Percentiles rank a stretch among this genome's conserved stretches.
phyloP scores from a whole-genome alignment of 805 yeast genomes.

The Babjeviella inositovora region DNA sequence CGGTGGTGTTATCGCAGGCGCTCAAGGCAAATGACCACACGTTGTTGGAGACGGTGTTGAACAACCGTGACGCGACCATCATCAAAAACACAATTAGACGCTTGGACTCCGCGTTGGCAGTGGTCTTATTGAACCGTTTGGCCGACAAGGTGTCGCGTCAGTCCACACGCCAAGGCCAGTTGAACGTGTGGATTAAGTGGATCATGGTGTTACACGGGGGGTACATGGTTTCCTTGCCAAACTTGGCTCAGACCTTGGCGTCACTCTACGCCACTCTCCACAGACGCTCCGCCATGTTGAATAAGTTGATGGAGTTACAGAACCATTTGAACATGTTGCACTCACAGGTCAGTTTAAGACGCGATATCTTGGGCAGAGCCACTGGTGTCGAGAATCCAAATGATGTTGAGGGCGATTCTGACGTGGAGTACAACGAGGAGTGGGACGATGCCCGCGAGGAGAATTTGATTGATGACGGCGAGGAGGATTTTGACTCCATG shows the following conservation, averaged over 20 bases:
- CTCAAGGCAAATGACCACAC: slow-evolving; percentile 76
- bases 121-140: slow-evolving; percentile 30
- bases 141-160: slow-evolving; percentile 37
- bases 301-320: slow-evolving; percentile 31
- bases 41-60: slow-evolving; percentile 69
- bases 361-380: slow-evolving; percentile 12
- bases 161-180: slow-evolving; percentile 27
- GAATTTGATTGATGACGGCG: slow-evolving; percentile 6
- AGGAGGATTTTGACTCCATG: slow-evolving; percentile 7
- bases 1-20: slow-evolving; percentile 80
- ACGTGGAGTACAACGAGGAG: slow-evolving; percentile 63
- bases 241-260: slow-evolving; percentile 21
- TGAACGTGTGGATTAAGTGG: slow-evolving; percentile 41
- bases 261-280: slow-evolving; percentile 28
- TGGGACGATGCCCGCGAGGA: slow-evolving; percentile 29
- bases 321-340: slow-evolving; percentile 30
- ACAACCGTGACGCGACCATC: slow-evolving; percentile 29
- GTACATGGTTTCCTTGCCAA: slow-evolving; percentile 26
- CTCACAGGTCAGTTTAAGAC: slow-evolving; percentile 21
- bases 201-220: slow-evolving; percentile 38
- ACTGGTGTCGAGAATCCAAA: slow-evolving; percentile 8
- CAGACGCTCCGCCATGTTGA: slow-evolving; percentile 29
- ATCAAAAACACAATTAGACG: slow-evolving; percentile 32
- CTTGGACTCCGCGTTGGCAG: slow-evolving; percentile 30
- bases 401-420: slow-evolving; percentile 21